A percentile compares a stretch with the other conserved stretches of the same genome.
phyloP scores from a whole-genome alignment of 2,329 filamentous ascomycete species.

The Colletotrichum tamarilloi region DNA sequence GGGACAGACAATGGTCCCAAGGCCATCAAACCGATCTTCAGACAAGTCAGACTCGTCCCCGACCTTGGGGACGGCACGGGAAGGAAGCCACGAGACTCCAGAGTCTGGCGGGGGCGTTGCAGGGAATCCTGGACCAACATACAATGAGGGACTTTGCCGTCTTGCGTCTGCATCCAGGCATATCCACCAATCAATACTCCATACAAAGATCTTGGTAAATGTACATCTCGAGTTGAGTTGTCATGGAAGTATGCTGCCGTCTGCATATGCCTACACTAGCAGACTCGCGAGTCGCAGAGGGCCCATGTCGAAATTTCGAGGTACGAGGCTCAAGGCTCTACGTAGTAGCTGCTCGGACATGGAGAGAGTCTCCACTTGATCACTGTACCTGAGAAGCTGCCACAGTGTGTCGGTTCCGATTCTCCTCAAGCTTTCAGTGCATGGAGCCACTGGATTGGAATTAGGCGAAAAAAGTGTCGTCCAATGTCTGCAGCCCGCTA shows the following conservation, averaged over 20 bases:
- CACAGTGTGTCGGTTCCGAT: not conserved
- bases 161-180: not conserved
- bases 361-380: not conserved
- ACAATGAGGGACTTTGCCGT: not conserved
- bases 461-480: constrained; percentile 3
- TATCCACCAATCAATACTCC: no score
- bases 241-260: not conserved
- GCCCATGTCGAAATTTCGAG: not conserved
- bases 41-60: not conserved
- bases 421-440: not conserved
- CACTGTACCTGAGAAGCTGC: constrained; percentile 21
- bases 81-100: constrained; percentile 15
- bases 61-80: constrained; percentile 19
- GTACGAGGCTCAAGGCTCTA: constrained; percentile 13
- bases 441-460: constrained; percentile 5
- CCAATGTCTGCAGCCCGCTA: not conserved
- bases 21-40: not conserved
- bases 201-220: not conserved
- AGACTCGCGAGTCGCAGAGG: not conserved
- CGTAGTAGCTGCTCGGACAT: constrained; percentile 2
- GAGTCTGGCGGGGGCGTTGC: constrained; percentile 4
- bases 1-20: not conserved
- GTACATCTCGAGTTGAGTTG: not conserved
- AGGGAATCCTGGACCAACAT: constrained; percentile 15
- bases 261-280: not conserved